Conservation (phyloP, 352 stramenopile species). For the Globisporangium spinosum region DNA sequence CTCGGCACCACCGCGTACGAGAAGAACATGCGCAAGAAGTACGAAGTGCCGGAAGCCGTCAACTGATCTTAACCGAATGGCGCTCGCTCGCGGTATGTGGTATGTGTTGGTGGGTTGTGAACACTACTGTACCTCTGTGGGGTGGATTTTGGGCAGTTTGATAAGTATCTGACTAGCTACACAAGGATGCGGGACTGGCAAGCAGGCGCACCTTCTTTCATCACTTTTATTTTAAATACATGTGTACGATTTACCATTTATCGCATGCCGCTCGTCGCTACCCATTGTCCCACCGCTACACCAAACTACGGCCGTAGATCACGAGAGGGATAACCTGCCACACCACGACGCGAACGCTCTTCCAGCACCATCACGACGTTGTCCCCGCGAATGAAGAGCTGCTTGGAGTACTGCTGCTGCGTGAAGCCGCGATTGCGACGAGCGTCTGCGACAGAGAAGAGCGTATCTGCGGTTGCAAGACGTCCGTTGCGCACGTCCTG, state of each 20-base stretch:
- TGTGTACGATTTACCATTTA: slow-evolving; percentile 13
- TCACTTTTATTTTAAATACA: slow-evolving; percentile 11
- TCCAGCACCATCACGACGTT: slow-evolving; percentile 72
- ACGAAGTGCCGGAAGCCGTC: slow-evolving; percentile 33
- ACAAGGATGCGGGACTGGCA: neutral
- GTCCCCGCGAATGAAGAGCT: slow-evolving; percentile 91
- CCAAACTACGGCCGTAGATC: neutral
- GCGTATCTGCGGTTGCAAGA: slow-evolving; percentile 16
- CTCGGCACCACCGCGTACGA: slow-evolving; percentile 63
- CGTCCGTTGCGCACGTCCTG: slow-evolving; percentile 33
- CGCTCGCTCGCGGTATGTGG: neutral
- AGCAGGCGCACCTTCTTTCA: neutral
- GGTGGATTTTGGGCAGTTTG: neutral
- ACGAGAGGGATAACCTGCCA: neutral
- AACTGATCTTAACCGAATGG: neutral
- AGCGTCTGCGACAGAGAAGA: slow-evolving; percentile 49
- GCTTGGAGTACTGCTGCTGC: slow-evolving; percentile 56
- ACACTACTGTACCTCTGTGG: neutral
- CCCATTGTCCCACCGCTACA: slow-evolving; percentile 5
- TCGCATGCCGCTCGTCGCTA: neutral
- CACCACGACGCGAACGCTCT: neutral
- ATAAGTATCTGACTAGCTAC: neutral
- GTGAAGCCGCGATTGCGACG: slow-evolving; percentile 41
- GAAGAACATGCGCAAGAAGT: slow-evolving; percentile 48
- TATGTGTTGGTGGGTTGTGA: neutral